Evolutionary conservation across 371 early-diverging fungal genomes (phyloP).

Genomic region (Saksenaea vasiformis): DNA sequence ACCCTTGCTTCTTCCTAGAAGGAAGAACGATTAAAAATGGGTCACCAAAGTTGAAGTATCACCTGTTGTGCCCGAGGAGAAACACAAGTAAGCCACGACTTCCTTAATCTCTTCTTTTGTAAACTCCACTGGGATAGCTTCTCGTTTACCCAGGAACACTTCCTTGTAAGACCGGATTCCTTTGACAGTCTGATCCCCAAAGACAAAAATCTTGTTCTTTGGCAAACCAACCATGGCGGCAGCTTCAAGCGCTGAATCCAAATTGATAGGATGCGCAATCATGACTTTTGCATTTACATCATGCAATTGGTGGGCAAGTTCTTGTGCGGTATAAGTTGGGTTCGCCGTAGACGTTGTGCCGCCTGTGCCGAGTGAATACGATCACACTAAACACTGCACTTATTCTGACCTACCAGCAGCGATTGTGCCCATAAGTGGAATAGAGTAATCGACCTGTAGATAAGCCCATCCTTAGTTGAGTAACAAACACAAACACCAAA

Average conservation of each 20-base stretch:
- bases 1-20: conserved; percentile 64
- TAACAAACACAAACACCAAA: not conserved
- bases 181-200: conserved; percentile 50
- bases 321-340: conserved; percentile 73
- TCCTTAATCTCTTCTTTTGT: conserved; percentile 27
- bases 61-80: conserved; percentile 84
- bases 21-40: not conserved
- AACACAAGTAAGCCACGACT: conserved; percentile 71
- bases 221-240: conserved; percentile 60
- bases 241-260: conserved; percentile 59
- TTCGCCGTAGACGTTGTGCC: conserved; percentile 76
- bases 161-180: conserved; percentile 37
- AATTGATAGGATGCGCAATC: conserved; percentile 47
- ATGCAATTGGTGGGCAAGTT: conserved; percentile 73
- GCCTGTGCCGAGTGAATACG: conserved; percentile 40
- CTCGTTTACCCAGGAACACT: conserved; percentile 16
- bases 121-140: conserved; percentile 20
- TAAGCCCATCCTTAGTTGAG: not conserved
- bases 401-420: conserved; percentile 31
- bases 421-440: conserved; percentile 38
- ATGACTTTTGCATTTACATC: conserved; percentile 68
- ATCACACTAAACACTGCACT: not conserved
- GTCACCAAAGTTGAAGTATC: not conserved
- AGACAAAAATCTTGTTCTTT: conserved; percentile 52
- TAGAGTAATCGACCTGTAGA: conserved; percentile 17